These are phyloP conservation scores for Sutorius australiensis DNA, from an alignment of 768 basidiomycete genomes.

Conservation along the genomic window DNA sequence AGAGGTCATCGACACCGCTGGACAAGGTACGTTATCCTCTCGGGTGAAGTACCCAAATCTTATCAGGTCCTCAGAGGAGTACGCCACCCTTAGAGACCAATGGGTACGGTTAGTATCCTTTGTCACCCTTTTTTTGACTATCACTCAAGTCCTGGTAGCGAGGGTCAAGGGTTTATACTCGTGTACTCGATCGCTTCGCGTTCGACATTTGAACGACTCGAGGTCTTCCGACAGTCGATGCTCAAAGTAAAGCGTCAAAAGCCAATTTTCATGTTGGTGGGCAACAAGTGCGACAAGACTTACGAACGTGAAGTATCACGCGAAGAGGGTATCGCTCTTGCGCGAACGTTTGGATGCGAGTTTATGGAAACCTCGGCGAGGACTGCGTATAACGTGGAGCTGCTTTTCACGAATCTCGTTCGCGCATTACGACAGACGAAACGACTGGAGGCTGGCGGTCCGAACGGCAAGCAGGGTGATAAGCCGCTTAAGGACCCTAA, in stretches of 20 bases:
- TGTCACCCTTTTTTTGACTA: constrained; percentile 3
- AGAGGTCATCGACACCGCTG: constrained; percentile 96
- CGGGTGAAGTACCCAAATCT: constrained; percentile 13
- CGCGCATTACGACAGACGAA: constrained; percentile 73
- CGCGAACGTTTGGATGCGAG: constrained; percentile 82
- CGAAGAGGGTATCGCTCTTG: constrained; percentile 82
- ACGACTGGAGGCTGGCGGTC: constrained; percentile 46
- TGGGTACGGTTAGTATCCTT: constrained; percentile 81
- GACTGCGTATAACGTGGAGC: constrained; percentile 89
- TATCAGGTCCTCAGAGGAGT: constrained; percentile 69
- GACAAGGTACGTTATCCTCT: constrained; percentile 67
- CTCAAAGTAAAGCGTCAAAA: constrained; percentile 80
- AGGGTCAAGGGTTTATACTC: constrained; percentile 96
- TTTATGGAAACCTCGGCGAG: constrained; percentile 98
- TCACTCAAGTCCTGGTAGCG: constrained; percentile 45
- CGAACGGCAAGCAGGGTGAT: constrained; percentile 37
- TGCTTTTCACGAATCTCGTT: constrained; percentile 84
- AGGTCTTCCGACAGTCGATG: constrained; percentile 88
- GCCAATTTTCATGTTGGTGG: constrained; percentile 90
- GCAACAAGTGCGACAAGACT: constrained; percentile 94
- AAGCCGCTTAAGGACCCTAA: constrained; percentile 43
- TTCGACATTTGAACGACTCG: constrained; percentile 84
- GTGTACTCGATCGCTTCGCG: constrained; percentile 97
- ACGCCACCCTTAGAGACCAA: constrained; percentile 93
- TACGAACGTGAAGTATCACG: constrained; percentile 86